Conservation (phyloP, 2,329 filamentous ascomycete species). For the Dothidotthia symphoricarpi region DNA sequence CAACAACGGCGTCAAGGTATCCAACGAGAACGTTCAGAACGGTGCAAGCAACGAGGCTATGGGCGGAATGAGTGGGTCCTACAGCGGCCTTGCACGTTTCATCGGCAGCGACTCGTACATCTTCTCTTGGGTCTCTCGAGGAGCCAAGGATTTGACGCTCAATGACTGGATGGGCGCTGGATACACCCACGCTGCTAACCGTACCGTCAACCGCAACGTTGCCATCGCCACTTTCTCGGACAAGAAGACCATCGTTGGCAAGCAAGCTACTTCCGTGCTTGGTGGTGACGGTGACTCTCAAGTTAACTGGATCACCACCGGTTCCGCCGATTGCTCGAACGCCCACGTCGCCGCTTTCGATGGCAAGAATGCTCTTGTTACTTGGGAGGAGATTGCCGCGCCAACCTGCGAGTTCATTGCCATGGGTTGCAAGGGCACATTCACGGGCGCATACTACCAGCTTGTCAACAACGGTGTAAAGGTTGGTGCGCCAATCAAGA, state of each 20-base stretch:
- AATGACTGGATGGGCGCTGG: constrained; percentile 60
- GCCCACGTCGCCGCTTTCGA: constrained; percentile 59
- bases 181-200: constrained; percentile 54
- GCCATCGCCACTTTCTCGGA: constrained; percentile 58
- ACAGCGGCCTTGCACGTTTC: constrained; percentile 58
- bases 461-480: constrained; percentile 54
- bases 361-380: constrained; percentile 53
- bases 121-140: constrained; percentile 63
- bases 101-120: constrained; percentile 54
- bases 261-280: constrained; percentile 55
- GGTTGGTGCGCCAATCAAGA: constrained; percentile 52
- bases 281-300: constrained; percentile 58
- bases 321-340: constrained; percentile 56
- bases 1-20: constrained; percentile 60
- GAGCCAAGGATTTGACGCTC: constrained; percentile 54
- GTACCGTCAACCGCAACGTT: constrained; percentile 59
- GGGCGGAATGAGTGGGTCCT: constrained; percentile 64
- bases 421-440: constrained; percentile 60
- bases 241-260: constrained; percentile 57
- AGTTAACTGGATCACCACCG: constrained; percentile 59
- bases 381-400: constrained; percentile 60
- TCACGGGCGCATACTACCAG: constrained; percentile 61
- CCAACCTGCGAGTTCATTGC: constrained; percentile 57
- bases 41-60: constrained; percentile 59
- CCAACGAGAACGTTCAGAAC: constrained; percentile 62